Conservation (phyloP, 2,329 filamentous ascomycete species). For the Penicillium sp. region DNA sequence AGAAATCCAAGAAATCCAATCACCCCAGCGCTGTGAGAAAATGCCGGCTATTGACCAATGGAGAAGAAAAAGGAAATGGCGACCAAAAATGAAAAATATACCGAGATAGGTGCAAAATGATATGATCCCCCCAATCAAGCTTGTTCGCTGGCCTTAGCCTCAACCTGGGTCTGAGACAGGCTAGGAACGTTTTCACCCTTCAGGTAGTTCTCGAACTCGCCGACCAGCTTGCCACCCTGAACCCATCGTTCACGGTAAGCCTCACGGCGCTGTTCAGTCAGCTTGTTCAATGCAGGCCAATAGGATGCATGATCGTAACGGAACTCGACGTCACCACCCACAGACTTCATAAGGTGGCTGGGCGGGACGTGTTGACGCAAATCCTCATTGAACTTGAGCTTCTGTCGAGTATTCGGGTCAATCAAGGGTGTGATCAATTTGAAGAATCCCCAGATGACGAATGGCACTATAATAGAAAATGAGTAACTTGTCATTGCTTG, state of each 20-base stretch:
- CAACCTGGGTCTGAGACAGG: slow-evolving; percentile 30
- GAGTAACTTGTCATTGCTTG: not conserved
- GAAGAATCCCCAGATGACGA: slow-evolving; percentile 90
- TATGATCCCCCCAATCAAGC: not conserved
- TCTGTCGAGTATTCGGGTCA: slow-evolving; percentile 87
- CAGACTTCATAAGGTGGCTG: slow-evolving; percentile 75
- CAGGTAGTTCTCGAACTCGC: slow-evolving; percentile 86
- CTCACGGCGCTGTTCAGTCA: slow-evolving; percentile 65
- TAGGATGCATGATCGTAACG: slow-evolving; percentile 85
- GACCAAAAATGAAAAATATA: not conserved
- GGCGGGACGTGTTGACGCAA: slow-evolving; percentile 76
- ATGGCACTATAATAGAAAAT: slow-evolving; percentile 64
- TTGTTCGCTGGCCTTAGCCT: slow-evolving; percentile 10
- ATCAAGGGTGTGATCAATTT: slow-evolving; percentile 95
- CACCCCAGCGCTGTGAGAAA: not conserved
- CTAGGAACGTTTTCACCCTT: slow-evolving; percentile 59
- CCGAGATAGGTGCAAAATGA: not conserved
- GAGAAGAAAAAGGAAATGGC: not conserved
- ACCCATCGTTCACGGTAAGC: slow-evolving; percentile 70
- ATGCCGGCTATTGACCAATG: not conserved
- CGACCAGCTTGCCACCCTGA: slow-evolving; percentile 73
- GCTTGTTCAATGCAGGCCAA: slow-evolving; percentile 78
- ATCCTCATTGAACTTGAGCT: slow-evolving; percentile 97
- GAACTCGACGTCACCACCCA: slow-evolving; percentile 79
- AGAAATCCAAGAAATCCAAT: not conserved